Evolutionary conservation across 768 basidiomycete species (phyloP).

Genomic region (Agrocybe pediades): DNA sequence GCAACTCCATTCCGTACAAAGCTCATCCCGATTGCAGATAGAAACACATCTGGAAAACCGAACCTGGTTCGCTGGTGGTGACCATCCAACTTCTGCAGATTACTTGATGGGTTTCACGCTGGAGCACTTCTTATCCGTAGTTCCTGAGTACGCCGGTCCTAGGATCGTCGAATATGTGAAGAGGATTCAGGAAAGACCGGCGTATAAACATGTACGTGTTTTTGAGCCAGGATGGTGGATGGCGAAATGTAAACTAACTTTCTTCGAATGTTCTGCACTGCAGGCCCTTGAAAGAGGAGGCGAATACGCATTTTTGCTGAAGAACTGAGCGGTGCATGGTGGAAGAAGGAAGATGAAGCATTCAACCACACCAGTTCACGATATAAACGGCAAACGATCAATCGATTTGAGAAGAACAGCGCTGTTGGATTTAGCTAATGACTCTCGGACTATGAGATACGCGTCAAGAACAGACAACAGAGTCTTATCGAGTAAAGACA

Average conservation of each 20-base stretch:
- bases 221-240: too few species aligned
- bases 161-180: conserved; percentile 24
- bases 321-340: too few species aligned
- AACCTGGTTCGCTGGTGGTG: conserved; percentile 15
- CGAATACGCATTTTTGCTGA: conserved; percentile 25
- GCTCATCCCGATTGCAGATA: conserved; percentile 6
- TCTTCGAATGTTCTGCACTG: background rate
- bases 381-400: too few species aligned
- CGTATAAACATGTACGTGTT: conserved; percentile 12
- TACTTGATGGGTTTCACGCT: conserved; percentile 27
- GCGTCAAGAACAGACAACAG: too few species aligned
- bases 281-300: conserved; percentile 35
- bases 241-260: background rate
- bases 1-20: background rate
- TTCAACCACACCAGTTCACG: too few species aligned
- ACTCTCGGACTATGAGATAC: too few species aligned
- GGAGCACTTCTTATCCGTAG: conserved; percentile 16
- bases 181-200: conserved; percentile 20
- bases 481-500: too few species aligned
- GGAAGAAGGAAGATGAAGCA: too few species aligned
- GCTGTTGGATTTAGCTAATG: too few species aligned
- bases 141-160: conserved; percentile 16
- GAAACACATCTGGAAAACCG: conserved; percentile 18
- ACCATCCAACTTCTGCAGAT: conserved; percentile 20
- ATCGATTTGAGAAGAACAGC: too few species aligned